Evolutionary conservation across 306 rosid species (phyloP).

Genomic region (Begonia masoniana): DNA sequence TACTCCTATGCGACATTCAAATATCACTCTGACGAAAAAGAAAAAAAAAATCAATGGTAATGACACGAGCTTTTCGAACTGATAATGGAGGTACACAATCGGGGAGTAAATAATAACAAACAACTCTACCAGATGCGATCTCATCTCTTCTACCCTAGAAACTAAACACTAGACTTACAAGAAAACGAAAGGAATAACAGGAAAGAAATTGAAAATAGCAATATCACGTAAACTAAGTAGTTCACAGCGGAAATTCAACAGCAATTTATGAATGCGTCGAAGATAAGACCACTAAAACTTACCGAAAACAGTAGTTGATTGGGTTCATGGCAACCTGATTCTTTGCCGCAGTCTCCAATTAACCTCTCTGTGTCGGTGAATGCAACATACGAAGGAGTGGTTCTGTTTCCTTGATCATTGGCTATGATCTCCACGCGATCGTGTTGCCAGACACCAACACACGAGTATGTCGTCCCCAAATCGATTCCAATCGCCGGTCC

Average conservation of each 20-base stretch:
- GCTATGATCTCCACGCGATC: slow-evolving; percentile 27
- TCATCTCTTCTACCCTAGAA: neutral
- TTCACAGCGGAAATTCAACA: neutral
- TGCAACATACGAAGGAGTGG: slow-evolving; percentile 31
- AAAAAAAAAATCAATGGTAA: neutral
- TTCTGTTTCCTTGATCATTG: slow-evolving; percentile 28
- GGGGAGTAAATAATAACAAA: too few relatives aligned
- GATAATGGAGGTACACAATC: too few relatives aligned
- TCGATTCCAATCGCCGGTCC: slow-evolving; percentile 24
- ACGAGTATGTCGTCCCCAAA: slow-evolving; percentile 24
- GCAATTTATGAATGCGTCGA: too few relatives aligned
- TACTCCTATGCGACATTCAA: neutral
- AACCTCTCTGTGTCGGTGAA: slow-evolving; percentile 23
- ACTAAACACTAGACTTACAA: neutral
- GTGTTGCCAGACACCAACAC: slow-evolving; percentile 27
- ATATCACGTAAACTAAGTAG: neutral
- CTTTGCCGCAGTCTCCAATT: slow-evolving; percentile 24
- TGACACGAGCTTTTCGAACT: neutral
- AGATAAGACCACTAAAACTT: slow-evolving; percentile 1
- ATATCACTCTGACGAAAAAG: neutral
- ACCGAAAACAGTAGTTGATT: slow-evolving; percentile 31
- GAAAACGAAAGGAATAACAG: too few relatives aligned
- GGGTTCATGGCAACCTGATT: slow-evolving; percentile 34
- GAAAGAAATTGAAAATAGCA: neutral
- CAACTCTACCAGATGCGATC: too few relatives aligned